These are phyloP conservation scores for Heracleum sosnowskyi DNA, from an alignment of 129 eudicot species.

Conservation along the genomic window DNA sequence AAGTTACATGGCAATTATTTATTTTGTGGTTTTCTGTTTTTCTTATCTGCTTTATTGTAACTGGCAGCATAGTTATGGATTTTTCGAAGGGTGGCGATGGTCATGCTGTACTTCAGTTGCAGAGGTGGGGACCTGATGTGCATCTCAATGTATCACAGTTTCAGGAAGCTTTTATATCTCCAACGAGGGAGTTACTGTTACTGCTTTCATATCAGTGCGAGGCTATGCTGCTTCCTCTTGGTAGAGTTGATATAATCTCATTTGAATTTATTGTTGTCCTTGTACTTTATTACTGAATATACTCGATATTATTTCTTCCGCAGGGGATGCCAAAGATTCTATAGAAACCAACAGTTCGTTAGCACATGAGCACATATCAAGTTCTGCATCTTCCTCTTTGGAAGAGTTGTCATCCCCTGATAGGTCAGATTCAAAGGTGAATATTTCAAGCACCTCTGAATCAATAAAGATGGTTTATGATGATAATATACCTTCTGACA, in stretches of 20 bases:
- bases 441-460: conserved; percentile 29
- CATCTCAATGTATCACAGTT: conserved; percentile 46
- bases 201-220: conserved; percentile 61
- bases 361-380: conserved; percentile 2
- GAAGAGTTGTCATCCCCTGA: conserved; percentile 19
- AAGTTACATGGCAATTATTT: background rate
- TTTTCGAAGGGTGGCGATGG: conserved; percentile 33
- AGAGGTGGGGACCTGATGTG: conserved; percentile 65
- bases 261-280: background rate
- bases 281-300: background rate
- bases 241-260: conserved; percentile 40
- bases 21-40: background rate
- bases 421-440: conserved; percentile 26
- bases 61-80: conserved; percentile 30
- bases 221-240: conserved; percentile 68
- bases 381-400: conserved; percentile 11
- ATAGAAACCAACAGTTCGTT: conserved; percentile 14
- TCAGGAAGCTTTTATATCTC: conserved; percentile 83
- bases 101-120: conserved; percentile 70
- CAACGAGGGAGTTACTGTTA: conserved; percentile 53
- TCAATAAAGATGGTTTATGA: conserved; percentile 20
- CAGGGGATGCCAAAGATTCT: conserved; percentile 28
- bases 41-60: background rate
- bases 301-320: conserved; percentile 3
- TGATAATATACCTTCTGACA: conserved; percentile 16